phyloP scores from a whole-genome alignment of 331 rosid genomes.

The Acacia concinna region DNA sequence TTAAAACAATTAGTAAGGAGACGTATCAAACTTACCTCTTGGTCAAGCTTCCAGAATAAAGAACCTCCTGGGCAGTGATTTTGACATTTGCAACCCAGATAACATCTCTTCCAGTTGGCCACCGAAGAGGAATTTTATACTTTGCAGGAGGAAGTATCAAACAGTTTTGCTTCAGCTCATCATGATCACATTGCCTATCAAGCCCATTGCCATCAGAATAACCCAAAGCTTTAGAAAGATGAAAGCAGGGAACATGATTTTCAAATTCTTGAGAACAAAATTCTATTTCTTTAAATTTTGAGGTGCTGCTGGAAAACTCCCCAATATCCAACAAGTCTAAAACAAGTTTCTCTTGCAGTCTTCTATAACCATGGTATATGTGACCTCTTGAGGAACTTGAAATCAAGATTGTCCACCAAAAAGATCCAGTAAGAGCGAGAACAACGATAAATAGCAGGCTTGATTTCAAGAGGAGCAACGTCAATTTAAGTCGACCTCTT shows the following conservation, averaged over 20 bases:
- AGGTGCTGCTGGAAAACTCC: constrained; percentile 77
- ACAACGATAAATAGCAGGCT: constrained; percentile 68
- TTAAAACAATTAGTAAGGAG: not conserved
- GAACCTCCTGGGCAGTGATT: constrained; percentile 89
- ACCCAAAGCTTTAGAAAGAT: constrained; percentile 58
- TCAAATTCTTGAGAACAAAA: constrained; percentile 72
- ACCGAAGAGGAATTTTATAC: constrained; percentile 88
- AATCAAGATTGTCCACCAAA: constrained; percentile 92
- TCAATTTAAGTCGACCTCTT: constrained; percentile 63
- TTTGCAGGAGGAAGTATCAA: constrained; percentile 76
- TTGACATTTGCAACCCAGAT: constrained; percentile 93
- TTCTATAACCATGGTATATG: constrained; percentile 81
- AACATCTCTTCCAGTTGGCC: constrained; percentile 98
- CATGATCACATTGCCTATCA: constrained; percentile 62
- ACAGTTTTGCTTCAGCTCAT: constrained; percentile 63
- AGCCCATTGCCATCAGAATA: constrained; percentile 49
- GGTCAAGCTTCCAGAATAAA: constrained; percentile 93
- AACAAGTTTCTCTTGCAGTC: constrained; percentile 90
- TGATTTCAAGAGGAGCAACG: constrained; percentile 66
- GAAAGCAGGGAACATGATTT: constrained; percentile 83
- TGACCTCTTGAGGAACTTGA: constrained; percentile 78
- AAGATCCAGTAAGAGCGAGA: constrained; percentile 85
- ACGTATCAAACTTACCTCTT: constrained; percentile 59
- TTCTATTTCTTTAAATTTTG: constrained; percentile 75
- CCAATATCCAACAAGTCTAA: constrained; percentile 85